Conservation (phyloP, 2,329 filamentous ascomycete genomes). For the Monosporascus sp. region DNA sequence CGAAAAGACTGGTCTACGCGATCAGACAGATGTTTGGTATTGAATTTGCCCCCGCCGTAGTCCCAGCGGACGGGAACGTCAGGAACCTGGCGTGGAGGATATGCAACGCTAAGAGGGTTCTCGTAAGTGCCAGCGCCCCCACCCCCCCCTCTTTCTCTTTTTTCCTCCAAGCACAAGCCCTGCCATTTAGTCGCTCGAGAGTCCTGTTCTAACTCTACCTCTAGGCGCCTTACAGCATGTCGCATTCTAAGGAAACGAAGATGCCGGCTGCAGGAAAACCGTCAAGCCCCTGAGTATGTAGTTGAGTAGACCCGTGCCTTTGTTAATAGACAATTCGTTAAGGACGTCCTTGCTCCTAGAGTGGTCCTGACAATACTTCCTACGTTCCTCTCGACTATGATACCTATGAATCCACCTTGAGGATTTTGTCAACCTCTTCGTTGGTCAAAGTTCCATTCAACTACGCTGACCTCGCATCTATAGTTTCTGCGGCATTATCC, state of each 20-base stretch:
- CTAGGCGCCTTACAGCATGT: conserved; percentile 69
- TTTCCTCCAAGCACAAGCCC: not conserved
- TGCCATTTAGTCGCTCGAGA: not conserved
- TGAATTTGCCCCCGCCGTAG: conserved; percentile 88
- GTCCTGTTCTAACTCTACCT: conserved; percentile 9
- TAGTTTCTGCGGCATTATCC: too few species aligned
- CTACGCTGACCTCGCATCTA: too few species aligned
- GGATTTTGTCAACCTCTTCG: too few species aligned
- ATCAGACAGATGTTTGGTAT: conserved; percentile 96
- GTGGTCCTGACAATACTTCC: too few species aligned
- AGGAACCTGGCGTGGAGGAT: conserved; percentile 90
- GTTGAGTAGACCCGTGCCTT: not conserved
- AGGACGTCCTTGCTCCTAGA: too few species aligned
- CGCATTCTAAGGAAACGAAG: conserved; percentile 54
- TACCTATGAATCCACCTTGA: too few species aligned
- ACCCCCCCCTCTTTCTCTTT: too few species aligned
- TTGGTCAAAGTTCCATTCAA: too few species aligned
- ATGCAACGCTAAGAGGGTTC: conserved; percentile 89
- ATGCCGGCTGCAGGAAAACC: conserved; percentile 46
- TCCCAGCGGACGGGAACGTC: conserved; percentile 86
- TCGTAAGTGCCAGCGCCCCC: conserved; percentile 52
- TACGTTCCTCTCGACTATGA: too few species aligned
- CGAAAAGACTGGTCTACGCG: conserved; percentile 85
- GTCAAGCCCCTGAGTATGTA: conserved; percentile 1
- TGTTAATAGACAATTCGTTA: not conserved